Evolutionary conservation across 2,329 filamentous ascomycete species (phyloP).

Genomic region (Didymella keratinophila): DNA sequence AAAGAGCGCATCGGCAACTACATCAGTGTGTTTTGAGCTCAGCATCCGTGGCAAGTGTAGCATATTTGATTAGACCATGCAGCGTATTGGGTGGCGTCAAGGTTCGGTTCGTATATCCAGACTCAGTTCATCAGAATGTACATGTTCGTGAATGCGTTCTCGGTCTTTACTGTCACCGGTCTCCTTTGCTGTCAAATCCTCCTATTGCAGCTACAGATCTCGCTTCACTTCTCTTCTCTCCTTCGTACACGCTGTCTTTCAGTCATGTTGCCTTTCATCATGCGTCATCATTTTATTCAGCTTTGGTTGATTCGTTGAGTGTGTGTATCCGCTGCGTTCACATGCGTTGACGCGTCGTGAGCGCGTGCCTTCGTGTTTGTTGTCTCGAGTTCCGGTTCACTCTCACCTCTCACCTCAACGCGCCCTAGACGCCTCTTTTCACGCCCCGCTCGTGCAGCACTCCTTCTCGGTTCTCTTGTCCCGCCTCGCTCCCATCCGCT

Average conservation of each 20-base stretch:
- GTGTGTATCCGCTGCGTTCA: background rate
- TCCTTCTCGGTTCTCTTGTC: background rate
- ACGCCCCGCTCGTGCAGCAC: background rate
- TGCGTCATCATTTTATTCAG: background rate
- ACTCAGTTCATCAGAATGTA: slow-evolving; percentile 29
- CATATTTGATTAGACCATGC: slow-evolving; percentile 38
- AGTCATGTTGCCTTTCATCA: background rate
- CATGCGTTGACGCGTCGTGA: slow-evolving; percentile 1
- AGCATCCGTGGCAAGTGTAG: slow-evolving; percentile 33
- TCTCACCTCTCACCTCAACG: slow-evolving; percentile 1
- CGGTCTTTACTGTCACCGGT: background rate
- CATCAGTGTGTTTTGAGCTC: slow-evolving; percentile 82
- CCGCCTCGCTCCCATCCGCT: background rate
- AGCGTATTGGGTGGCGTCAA: slow-evolving; percentile 40
- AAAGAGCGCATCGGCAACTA: slow-evolving; percentile 99
- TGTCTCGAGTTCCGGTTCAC: background rate
- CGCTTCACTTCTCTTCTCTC: background rate
- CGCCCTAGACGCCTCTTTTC: background rate
- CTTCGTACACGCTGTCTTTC: background rate
- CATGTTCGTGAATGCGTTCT: slow-evolving; percentile 22
- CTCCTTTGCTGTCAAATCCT: background rate
- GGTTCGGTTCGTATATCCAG: slow-evolving; percentile 43
- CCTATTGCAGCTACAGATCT: background rate
- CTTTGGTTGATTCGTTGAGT: background rate
- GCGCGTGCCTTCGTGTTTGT: slow-evolving; percentile 28